A percentile compares a stretch with the other conserved stretches of the same genome.
Evolutionary conservation across 495 filamentous ascomycete genomes (phyloP).

Genomic region (Tetracladium marchalianum): DNA sequence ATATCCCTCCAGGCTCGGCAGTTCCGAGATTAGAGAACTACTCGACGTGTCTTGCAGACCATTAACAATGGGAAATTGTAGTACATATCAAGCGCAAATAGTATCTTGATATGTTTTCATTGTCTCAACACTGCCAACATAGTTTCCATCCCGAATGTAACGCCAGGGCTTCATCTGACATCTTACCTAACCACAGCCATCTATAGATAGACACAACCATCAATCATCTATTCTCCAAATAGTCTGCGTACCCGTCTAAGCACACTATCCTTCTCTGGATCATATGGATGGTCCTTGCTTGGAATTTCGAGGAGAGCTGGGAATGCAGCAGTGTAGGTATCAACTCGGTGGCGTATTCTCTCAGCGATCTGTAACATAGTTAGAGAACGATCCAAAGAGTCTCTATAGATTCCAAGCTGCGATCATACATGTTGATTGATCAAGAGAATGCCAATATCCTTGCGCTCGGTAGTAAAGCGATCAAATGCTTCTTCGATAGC

Average conservation of each 20-base stretch:
- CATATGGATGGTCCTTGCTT: constrained; percentile 98
- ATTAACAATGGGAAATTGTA: too few relatives aligned
- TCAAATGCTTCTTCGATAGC: constrained; percentile 90
- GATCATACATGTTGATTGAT: constrained; percentile 91
- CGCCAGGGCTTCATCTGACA: not conserved
- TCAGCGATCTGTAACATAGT: constrained; percentile 63
- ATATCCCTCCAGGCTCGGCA: too few relatives aligned
- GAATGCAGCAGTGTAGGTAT: constrained; percentile 66
- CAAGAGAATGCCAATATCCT: constrained; percentile 90
- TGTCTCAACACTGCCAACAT: too few relatives aligned
- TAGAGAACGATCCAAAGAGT: not conserved
- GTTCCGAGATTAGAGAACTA: too few relatives aligned
- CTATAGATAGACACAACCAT: not conserved
- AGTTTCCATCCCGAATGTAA: not conserved
- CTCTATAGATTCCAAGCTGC: not conserved
- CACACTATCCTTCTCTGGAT: constrained; percentile 98
- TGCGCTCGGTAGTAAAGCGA: constrained; percentile 74
- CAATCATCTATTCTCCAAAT: constrained; percentile 70
- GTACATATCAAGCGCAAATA: too few relatives aligned
- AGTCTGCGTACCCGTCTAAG: constrained; percentile 79
- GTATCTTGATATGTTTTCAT: too few relatives aligned
- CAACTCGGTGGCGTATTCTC: constrained; percentile 73
- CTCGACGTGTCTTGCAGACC: too few relatives aligned
- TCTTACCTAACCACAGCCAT: not conserved
- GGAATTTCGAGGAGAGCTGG: constrained; percentile 85